Conservation (phyloP, 257 asterid genomes). For the Leonotis leonurus region DNA sequence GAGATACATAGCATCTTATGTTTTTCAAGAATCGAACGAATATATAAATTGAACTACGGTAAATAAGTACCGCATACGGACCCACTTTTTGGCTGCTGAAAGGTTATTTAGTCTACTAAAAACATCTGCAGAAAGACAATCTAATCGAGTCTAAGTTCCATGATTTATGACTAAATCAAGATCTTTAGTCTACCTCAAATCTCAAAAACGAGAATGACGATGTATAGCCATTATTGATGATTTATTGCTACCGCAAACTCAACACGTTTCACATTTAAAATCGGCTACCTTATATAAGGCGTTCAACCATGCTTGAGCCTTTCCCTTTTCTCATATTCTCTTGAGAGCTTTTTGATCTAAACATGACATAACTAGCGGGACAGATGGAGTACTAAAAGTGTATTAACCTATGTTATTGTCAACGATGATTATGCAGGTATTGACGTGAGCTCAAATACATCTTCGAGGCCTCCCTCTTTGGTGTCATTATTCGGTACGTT, state of each 20-base stretch:
- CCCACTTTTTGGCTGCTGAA: too few species aligned
- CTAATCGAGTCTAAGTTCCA: too few species aligned
- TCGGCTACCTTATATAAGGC: not conserved
- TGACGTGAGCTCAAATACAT: slow-evolving; percentile 39
- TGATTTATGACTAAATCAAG: too few species aligned
- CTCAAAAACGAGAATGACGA: not conserved
- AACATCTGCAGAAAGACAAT: too few species aligned
- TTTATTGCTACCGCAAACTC: too few species aligned
- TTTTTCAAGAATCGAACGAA: not conserved
- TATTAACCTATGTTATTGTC: not conserved
- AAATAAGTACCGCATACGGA: too few species aligned
- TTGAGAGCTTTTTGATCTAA: too few species aligned
- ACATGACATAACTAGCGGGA: too few species aligned
- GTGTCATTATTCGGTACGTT: slow-evolving; percentile 62
- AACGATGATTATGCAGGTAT: slow-evolving; percentile 40
- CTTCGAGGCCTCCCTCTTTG: slow-evolving; percentile 66
- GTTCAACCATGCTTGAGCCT: not conserved
- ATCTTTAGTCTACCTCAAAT: not conserved
- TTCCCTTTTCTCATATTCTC: not conserved
- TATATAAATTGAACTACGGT: not conserved
- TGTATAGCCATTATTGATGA: too few species aligned
- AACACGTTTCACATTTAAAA: too few species aligned
- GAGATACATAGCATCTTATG: not conserved
- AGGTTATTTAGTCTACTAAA: too few species aligned
- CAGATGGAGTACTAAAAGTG: too few species aligned